Conservation (phyloP, 163 green algal genomes). For the Coccomyxa subellipsoidea region DNA sequence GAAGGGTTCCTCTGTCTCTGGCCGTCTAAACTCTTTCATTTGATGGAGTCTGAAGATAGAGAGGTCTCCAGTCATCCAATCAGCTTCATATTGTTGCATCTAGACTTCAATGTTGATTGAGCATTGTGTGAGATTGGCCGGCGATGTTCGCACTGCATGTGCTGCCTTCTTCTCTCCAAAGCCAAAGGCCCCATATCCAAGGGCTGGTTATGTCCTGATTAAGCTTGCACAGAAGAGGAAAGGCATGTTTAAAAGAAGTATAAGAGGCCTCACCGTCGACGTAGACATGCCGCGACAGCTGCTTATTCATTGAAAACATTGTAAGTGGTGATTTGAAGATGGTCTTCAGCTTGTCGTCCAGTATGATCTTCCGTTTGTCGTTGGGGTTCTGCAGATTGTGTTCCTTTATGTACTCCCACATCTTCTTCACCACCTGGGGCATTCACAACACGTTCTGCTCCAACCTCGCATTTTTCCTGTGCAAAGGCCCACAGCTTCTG, state of each 20-base stretch:
- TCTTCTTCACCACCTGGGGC: constrained; percentile 44
- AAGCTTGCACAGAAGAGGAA: no score
- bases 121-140: neutral
- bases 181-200: no score
- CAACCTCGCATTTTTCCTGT: no score
- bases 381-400: constrained; percentile 55
- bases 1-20: no score
- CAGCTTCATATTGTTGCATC: neutral
- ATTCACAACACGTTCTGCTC: neutral
- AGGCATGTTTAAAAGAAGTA: no score
- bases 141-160: neutral
- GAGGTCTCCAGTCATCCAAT: neutral
- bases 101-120: neutral
- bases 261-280: neutral
- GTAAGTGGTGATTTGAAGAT: neutral
- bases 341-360: constrained; percentile 47
- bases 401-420: constrained; percentile 67
- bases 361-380: constrained; percentile 46
- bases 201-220: no score
- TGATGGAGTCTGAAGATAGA: neutral
- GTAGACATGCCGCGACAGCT: constrained; percentile 7
- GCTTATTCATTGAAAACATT: constrained; percentile 12
- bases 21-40: neutral
- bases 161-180: no score
- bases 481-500: no score